Percentiles rank a stretch among this genome's conserved stretches.
These are phyloP conservation scores for Paecilomyces sp. DNA, from an alignment of 2,329 filamentous ascomycete species.

Conservation along the genomic window DNA sequence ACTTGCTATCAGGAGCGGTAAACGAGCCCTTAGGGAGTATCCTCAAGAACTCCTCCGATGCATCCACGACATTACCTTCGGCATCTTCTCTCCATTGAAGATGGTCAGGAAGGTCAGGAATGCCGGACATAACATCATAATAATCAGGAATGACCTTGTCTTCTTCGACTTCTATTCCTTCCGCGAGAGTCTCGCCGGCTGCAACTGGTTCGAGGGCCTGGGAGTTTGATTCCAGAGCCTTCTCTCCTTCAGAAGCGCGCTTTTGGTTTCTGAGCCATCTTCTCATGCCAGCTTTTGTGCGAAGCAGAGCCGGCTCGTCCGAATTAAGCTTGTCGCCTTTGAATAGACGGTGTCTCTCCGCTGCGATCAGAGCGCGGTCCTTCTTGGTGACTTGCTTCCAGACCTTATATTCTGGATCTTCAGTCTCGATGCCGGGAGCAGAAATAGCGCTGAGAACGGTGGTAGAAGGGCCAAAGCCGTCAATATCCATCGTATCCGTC, in stretches of 20 bases:
- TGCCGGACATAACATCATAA: slow-evolving; percentile 77
- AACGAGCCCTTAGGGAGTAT: slow-evolving; percentile 72
- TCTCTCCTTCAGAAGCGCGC: slow-evolving; percentile 51
- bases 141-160: slow-evolving; percentile 87
- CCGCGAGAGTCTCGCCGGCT: slow-evolving; percentile 72
- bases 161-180: slow-evolving; percentile 87
- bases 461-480: slow-evolving; percentile 60
- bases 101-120: slow-evolving; percentile 73
- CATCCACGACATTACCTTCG: slow-evolving; percentile 82
- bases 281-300: slow-evolving; percentile 82
- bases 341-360: slow-evolving; percentile 80
- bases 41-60: slow-evolving; percentile 74
- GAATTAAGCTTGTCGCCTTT: slow-evolving; percentile 74
- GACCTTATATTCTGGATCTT: slow-evolving; percentile 86
- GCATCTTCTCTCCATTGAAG: slow-evolving; percentile 84
- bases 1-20: slow-evolving; percentile 62
- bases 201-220: slow-evolving; percentile 42
- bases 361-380: slow-evolving; percentile 77
- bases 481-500: slow-evolving; percentile 78
- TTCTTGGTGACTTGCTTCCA: slow-evolving; percentile 99
- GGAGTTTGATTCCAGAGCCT: slow-evolving; percentile 35
- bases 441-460: slow-evolving; percentile 61
- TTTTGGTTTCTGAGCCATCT: slow-evolving; percentile 76
- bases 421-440: slow-evolving; percentile 71
- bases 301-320: slow-evolving; percentile 79